phyloP scores from a whole-genome alignment of 2,329 filamentous ascomycete genomes.

The Pseudocercospora vitis region DNA sequence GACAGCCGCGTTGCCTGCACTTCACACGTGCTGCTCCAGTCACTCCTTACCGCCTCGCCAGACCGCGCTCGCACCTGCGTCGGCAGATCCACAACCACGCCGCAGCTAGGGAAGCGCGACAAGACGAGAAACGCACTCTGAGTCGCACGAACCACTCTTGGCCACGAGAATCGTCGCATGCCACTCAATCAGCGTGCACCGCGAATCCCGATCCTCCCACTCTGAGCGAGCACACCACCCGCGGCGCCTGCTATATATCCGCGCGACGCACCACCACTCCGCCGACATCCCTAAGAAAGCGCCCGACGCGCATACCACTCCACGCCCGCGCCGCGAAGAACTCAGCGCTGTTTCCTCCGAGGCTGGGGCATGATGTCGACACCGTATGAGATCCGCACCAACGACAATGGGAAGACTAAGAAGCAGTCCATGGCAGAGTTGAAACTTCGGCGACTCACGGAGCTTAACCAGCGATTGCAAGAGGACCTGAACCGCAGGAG shows the following conservation, averaged over 20 bases:
- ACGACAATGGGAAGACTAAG: slow-evolving; percentile 75
- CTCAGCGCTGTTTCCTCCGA: background rate
- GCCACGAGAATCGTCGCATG: slow-evolving; percentile 20
- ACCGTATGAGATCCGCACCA: slow-evolving; percentile 65
- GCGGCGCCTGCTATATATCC: slow-evolving; percentile 5
- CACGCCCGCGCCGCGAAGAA: slow-evolving; percentile 8
- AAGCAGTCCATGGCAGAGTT: slow-evolving; percentile 99
- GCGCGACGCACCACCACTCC: slow-evolving; percentile 4
- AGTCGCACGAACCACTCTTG: slow-evolving; percentile 25
- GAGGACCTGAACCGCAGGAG: slow-evolving; percentile 94
- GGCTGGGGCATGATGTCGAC: slow-evolving; percentile 53
- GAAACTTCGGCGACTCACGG: slow-evolving; percentile 91
- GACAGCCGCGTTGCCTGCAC: slow-evolving; percentile 5
- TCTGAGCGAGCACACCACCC: slow-evolving; percentile 8
- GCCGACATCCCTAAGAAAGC: slow-evolving; percentile 1
- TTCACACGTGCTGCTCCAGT: slow-evolving; percentile 10
- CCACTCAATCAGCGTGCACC: slow-evolving; percentile 14
- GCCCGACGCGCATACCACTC: slow-evolving; percentile 1
- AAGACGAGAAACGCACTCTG: slow-evolving; percentile 14
- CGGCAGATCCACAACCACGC: slow-evolving; percentile 6
- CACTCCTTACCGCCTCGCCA: slow-evolving; percentile 16
- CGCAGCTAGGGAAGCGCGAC: slow-evolving; percentile 18
- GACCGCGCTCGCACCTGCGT: slow-evolving; percentile 1
- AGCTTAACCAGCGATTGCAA: slow-evolving; percentile 92
- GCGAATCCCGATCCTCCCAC: slow-evolving; percentile 4